Percentiles rank a stretch among this genome's conserved stretches.
Conservation (phyloP, 306 rosid species). For the Prunus armeniaca region DNA sequence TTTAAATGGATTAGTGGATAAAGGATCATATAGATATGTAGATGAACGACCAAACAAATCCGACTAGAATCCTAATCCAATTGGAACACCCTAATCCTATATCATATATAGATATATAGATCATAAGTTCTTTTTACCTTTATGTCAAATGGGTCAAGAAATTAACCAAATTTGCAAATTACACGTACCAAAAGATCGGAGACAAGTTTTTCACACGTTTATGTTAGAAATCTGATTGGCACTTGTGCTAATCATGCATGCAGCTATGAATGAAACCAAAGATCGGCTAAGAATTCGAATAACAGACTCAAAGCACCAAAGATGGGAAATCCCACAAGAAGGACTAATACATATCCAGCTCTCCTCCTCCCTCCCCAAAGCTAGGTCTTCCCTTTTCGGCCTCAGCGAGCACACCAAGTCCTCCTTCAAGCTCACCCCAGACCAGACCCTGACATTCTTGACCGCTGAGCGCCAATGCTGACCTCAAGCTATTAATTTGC, state of each 20-base stretch:
- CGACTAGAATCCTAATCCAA: too few species aligned
- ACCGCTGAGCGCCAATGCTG: conserved; percentile 41
- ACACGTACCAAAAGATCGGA: too few species aligned
- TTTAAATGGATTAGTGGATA: too few species aligned
- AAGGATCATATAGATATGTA: too few species aligned
- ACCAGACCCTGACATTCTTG: conserved; percentile 61
- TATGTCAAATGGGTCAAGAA: too few species aligned
- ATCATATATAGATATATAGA: too few species aligned
- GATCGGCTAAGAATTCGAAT: conserved; percentile 57
- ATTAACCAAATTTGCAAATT: too few species aligned
- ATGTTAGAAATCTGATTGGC: neutral
- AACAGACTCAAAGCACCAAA: conserved; percentile 39
- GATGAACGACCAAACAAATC: too few species aligned
- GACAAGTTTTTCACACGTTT: neutral
- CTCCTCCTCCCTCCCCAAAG: conserved; percentile 60
- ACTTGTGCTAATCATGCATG: neutral
- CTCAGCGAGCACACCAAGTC: conserved; percentile 71
- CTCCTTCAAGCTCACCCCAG: conserved; percentile 52
- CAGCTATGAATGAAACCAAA: conserved; percentile 45
- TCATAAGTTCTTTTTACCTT: too few species aligned
- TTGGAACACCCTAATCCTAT: too few species aligned
- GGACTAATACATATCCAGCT: conserved; percentile 65
- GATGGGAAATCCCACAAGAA: conserved; percentile 80
- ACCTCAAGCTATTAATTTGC: conserved; percentile 28
- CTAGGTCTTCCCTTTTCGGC: conserved; percentile 54